phyloP scores from a whole-genome alignment of 768 basidiomycete genomes.

The Mycena capillaripes region DNA sequence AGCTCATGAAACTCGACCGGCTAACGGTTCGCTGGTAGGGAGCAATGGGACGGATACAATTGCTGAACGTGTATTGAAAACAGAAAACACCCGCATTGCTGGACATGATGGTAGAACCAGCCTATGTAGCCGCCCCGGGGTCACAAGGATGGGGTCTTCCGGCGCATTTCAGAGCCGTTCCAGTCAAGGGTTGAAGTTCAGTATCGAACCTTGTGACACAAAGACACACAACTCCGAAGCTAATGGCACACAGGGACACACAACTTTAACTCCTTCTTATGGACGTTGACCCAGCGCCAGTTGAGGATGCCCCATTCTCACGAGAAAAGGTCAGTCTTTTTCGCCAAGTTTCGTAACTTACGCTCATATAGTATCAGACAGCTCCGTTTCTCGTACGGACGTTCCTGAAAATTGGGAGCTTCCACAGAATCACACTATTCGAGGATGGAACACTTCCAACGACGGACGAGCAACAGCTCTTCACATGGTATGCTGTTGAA shows the following conservation, averaged over 20 bases:
- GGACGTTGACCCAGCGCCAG: constrained; percentile 24
- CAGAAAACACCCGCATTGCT: too few relatives aligned
- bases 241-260: not conserved
- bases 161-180: too few relatives aligned
- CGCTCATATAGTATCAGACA: constrained; percentile 59
- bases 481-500: constrained; percentile 71
- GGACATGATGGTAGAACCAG: too few relatives aligned
- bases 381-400: constrained; percentile 86
- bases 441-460: constrained; percentile 84
- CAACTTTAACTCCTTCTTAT: constrained; percentile 14
- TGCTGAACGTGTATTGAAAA: too few relatives aligned
- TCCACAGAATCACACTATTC: constrained; percentile 81
- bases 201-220: too few relatives aligned
- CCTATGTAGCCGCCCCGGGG: too few relatives aligned
- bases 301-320: constrained; percentile 21
- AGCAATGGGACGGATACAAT: not conserved
- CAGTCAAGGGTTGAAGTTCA: too few relatives aligned
- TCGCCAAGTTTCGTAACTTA: not conserved
- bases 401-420: constrained; percentile 86
- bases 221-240: too few relatives aligned
- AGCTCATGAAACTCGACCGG: not conserved
- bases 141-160: too few relatives aligned
- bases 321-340: constrained; percentile 27
- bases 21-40: too few relatives aligned
- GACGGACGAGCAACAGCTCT: constrained; percentile 87